phyloP scores from a whole-genome alignment of 768 basidiomycete genomes.

The Scleroderma bovista region DNA sequence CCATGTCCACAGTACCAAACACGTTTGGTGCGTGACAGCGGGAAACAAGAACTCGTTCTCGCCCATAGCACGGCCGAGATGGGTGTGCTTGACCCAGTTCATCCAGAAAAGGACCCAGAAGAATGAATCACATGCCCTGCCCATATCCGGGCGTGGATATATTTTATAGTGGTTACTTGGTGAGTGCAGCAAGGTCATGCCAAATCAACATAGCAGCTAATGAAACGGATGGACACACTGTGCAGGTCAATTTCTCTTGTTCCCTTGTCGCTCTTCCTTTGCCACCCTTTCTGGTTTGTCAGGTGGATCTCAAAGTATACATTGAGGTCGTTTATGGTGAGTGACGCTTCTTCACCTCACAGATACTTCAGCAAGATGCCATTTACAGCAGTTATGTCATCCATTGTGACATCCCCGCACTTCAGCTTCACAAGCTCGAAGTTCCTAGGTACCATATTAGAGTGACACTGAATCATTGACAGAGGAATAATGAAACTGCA shows the following conservation, averaged over 20 bases:
- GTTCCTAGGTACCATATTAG: slow-evolving; percentile 15
- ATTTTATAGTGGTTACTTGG: slow-evolving; percentile 19
- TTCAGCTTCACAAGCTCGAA: slow-evolving; percentile 27
- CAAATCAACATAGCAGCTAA: not conserved
- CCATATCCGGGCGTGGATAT: slow-evolving; percentile 26
- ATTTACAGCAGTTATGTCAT: not conserved
- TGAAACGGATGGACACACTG: not conserved
- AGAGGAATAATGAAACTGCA: too few species aligned
- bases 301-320: slow-evolving; percentile 19
- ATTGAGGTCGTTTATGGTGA: slow-evolving; percentile 3
- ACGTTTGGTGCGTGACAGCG: too few species aligned
- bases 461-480: too few species aligned
- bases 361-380: slow-evolving; percentile 2
- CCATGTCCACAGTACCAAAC: too few species aligned
- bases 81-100: slow-evolving; percentile 1
- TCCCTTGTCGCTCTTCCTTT: slow-evolving; percentile 19
- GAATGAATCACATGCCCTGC: slow-evolving; percentile 24
- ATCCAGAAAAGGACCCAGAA: slow-evolving; percentile 21
- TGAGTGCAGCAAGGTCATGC: not conserved
- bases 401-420: slow-evolving; percentile 15
- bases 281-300: slow-evolving; percentile 20
- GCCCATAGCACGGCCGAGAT: slow-evolving; percentile 1
- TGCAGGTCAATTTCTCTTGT: slow-evolving; percentile 15
- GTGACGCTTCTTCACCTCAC: not conserved
- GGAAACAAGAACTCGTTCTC: not conserved